A percentile compares a stretch with the other conserved stretches of the same genome.
phyloP scores from a whole-genome alignment of 169 alveolate genomes.

The Eimeria praecox region DNA sequence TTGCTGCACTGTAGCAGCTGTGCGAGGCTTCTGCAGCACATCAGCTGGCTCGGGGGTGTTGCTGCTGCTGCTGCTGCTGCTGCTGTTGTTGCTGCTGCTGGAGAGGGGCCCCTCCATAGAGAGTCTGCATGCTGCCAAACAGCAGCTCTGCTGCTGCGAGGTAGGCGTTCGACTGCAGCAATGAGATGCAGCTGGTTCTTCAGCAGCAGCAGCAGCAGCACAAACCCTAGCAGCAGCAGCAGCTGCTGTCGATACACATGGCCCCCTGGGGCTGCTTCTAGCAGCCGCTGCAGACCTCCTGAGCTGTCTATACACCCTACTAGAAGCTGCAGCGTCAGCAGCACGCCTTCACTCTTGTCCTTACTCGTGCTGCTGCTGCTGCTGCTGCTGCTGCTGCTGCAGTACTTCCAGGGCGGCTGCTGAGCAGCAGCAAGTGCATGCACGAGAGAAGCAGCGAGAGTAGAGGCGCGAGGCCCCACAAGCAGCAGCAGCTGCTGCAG shows the following conservation, averaged over 20 bases:
- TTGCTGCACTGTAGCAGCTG: constrained; percentile 35
- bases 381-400: constrained; percentile 48
- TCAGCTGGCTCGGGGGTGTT: constrained; percentile 9
- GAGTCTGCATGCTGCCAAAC: constrained; percentile 55
- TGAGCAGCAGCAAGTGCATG: constrained; percentile 59
- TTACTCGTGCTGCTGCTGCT: background rate
- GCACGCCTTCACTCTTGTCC: too few relatives aligned
- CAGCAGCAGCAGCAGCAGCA: constrained; percentile 73
- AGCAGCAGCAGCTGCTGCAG: constrained; percentile 64
- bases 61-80: constrained; percentile 38
- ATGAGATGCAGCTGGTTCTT: constrained; percentile 30
- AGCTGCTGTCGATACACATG: constrained; percentile 9
- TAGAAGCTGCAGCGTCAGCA: constrained; percentile 9
- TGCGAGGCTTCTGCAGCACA: constrained; percentile 6
- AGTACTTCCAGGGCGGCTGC: constrained; percentile 23
- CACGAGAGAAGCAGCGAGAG: constrained; percentile 54
- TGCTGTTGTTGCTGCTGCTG: constrained; percentile 20
- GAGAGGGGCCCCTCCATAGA: constrained; percentile 13
- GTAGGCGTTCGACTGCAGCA: constrained; percentile 43
- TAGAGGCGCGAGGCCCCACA: constrained; percentile 52
- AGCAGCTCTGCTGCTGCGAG: constrained; percentile 59
- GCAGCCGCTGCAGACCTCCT: constrained; percentile 29
- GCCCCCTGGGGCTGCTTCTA: constrained; percentile 10
- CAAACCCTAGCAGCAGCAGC: constrained; percentile 61
- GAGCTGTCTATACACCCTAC: constrained; percentile 46